Conservation (phyloP, 352 stramenopile species). For the Globisporangium megalacanthum region DNA sequence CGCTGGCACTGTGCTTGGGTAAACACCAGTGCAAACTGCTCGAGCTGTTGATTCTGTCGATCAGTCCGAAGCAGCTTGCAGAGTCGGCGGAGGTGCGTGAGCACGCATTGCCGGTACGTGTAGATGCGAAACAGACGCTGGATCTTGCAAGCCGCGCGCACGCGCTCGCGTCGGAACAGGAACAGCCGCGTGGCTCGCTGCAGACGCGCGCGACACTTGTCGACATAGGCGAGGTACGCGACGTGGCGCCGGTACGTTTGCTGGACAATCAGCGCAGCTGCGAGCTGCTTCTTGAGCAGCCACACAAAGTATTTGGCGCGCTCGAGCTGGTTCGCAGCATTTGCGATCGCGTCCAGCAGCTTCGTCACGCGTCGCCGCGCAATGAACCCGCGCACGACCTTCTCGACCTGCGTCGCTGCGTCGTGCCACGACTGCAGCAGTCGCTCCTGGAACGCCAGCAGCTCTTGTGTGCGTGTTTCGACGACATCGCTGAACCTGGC, state of each 20-base stretch:
- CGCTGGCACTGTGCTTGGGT: constrained; percentile 8
- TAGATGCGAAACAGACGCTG: constrained; percentile 34
- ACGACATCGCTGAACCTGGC: constrained; percentile 31
- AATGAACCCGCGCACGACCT: constrained; percentile 27
- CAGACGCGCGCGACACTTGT: constrained; percentile 24
- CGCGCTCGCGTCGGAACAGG: constrained; percentile 27
- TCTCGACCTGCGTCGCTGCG: constrained; percentile 34
- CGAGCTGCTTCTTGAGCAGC: constrained; percentile 16
- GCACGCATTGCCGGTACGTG: constrained; percentile 23
- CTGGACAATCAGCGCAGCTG: constrained; percentile 33
- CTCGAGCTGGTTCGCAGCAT: constrained; percentile 19
- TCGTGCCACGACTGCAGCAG: constrained; percentile 33
- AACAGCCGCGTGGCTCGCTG: constrained; percentile 25
- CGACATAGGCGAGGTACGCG: constrained; percentile 12
- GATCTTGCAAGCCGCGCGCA: constrained; percentile 20
- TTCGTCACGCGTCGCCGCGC: constrained; percentile 26
- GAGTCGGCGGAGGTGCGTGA: constrained; percentile 20
- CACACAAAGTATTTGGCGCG: constrained; percentile 5
- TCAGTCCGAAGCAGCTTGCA: constrained; percentile 22
- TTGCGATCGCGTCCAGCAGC: constrained; percentile 19
- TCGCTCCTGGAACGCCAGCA: constrained; percentile 31
- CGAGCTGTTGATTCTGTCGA: constrained; percentile 26
- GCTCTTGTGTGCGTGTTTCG: constrained; percentile 23
- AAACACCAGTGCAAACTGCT: constrained; percentile 20
- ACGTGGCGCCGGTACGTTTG: constrained; percentile 23